Evolutionary conservation across 768 basidiomycete genomes (phyloP), one percentile per base, ranked within the genome.

Genomic region (Collybiopsis luxurians): DNA sequence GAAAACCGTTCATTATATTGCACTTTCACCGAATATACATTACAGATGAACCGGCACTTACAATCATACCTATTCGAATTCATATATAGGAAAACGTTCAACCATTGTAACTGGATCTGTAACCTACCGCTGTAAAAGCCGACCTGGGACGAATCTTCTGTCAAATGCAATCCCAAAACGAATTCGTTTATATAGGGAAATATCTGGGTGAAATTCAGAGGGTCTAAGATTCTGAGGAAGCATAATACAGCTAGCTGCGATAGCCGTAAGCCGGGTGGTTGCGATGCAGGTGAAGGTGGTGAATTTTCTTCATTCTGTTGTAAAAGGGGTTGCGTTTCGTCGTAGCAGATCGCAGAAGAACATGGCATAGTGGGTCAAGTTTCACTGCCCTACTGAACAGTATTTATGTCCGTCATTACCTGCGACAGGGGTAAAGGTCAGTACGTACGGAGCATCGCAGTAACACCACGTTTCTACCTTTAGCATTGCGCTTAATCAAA

Each of bases 121-220:
- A n/a, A n/a, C n/a, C 87, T 63, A 13, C 86, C 88, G 59, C 86
- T 87, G 67, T 88, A 88, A 56, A 86, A 83, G 1, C 86, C 87
- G 15, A 86, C 77, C 61, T 78, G 75, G 7, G 82, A 81, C 4
- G 78, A 77, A 60, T 86, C 79, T 39, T 82, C 69, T 11, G 84
- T 83, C 50, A 87, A 67, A 61, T 80, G 73, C 3, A 88, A 73
- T 45, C 76, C 74, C 24, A 70, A 73, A 60, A 89, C 79, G 69
- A 86, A 84, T 65, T 88, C 76, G 55, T 89, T 88, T 58, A 89
- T 79, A 60, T 86, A 89, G 21, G 87, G 87, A 57, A 84, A 84
- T 31, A 89, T 77, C 66, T 87, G 83, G 0, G 83, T 81, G 69
- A 83, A 85, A 28, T 78, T 77, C 43, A 88, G 70, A 9, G 87